Evolutionary conservation across 1,284 basidiomycete genomes (phyloP), one percentile per base, ranked within the genome.

Genomic region (Ustilago esculenta): DNA sequence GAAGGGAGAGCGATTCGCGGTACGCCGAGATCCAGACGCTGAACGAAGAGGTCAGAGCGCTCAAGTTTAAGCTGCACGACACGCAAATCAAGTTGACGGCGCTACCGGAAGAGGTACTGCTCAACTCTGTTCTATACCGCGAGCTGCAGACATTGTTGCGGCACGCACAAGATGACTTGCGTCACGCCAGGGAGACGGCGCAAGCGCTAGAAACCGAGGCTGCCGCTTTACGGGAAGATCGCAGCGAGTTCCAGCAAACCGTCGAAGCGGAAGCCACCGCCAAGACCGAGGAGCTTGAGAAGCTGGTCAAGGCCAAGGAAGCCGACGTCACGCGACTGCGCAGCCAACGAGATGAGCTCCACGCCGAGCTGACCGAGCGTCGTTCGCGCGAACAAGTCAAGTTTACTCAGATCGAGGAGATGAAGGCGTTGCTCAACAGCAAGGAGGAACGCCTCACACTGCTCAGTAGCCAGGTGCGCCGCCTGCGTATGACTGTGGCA

Each of bases 401-500:
- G 51, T 75, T 75, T 27, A 60, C 61, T 9, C 75, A 79, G 53
- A 67, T 75, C 42, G 77, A 80, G 23, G 80, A 81, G 54, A 74
- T 77, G 64, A 78, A 77, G 57, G 63, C 71, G 30, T 51, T 81
- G 33, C 64, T 79, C 25, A 68, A 67, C 41, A 61, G 63, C 21
- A 79, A 79, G 43, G 79, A 92, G 87, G 90, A 91, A 70, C 89
- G 93, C 21, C 89, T 97, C 44, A 83, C 83, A 6, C 87, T 88
- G 20, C 82, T 97, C 34, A 84, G 87, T 53, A 90, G 89, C 2
- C 92, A 98, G 82, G 85, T 92, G 15, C 86, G 85, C 41, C 86
- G 94, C 27, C 84, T 91, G 61, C 92, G 90, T 79, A 86, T 90
- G 42, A 87, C 88, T 33, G 84, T 95, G 7, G 92, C 91, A 14